A percentile compares a stretch with the other conserved stretches of the same genome.
These are phyloP conservation scores for Globisporangium viniferum DNA, from an alignment of 352 stramenopile genomes.

Conservation along the genomic window DNA sequence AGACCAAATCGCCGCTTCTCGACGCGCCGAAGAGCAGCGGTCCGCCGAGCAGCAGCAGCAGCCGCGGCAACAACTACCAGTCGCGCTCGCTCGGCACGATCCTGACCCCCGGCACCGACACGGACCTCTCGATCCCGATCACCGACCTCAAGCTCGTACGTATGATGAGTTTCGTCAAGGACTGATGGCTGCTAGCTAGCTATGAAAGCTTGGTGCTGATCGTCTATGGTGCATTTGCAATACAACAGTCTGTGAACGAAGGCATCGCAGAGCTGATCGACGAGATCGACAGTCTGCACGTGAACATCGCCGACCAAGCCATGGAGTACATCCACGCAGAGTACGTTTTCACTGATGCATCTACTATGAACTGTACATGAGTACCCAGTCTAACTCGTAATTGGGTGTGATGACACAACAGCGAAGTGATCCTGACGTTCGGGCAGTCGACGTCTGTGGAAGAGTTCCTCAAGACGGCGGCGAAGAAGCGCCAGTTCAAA, in stretches of 20 bases:
- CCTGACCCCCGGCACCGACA: conserved; percentile 74
- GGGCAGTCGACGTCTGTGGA: conserved; percentile 90
- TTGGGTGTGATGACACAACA: conserved; percentile 15
- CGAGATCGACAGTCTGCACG: conserved; percentile 94
- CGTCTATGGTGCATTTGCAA: conserved; percentile 16
- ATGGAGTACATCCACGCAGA: conserved; percentile 96
- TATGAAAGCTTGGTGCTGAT: neutral
- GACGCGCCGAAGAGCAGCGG: conserved; percentile 5
- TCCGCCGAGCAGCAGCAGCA: conserved; percentile 8
- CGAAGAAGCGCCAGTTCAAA: conserved; percentile 94
- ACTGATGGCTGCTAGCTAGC: neutral
- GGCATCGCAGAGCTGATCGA: conserved; percentile 93
- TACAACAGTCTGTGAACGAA: conserved; percentile 89
- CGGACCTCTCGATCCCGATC: conserved; percentile 80
- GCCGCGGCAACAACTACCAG: conserved; percentile 57
- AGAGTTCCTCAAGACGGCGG: conserved; percentile 86
- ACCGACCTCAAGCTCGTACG: conserved; percentile 74
- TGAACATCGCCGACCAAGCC: conserved; percentile 95
- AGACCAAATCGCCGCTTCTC: conserved; percentile 12
- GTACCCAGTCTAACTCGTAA: neutral
- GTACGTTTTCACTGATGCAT: conserved; percentile 34
- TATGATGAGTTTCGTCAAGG: neutral
- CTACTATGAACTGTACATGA: neutral
- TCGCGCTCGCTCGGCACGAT: conserved; percentile 78
- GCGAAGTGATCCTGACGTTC: conserved; percentile 96